Base-by-base conservation (phyloP, 345 rosid genomes). In the Syzygium aromaticum region DNA sequence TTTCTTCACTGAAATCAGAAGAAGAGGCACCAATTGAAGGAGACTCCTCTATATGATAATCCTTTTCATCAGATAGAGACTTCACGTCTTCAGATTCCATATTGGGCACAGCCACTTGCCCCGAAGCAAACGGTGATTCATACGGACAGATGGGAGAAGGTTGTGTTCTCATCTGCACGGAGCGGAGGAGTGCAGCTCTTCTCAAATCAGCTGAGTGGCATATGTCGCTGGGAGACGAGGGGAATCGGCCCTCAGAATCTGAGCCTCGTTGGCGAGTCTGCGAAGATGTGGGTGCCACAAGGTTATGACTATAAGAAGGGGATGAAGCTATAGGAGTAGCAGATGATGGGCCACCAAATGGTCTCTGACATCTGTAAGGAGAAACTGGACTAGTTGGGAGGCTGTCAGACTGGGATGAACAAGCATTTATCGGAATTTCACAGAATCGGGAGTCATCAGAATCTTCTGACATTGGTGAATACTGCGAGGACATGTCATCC, bases 381-480 rank as follows among this genome's bases (percentile, higher is more conserved):
- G 98, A 98, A 90, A 95, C 98, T 7, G 98, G 99, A 92, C 99
- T 96, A 38, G 93, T 93, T 3, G 98, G 95, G n/a, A 89, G 90
- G 89, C 96, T 96, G 28, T 96, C 98, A 25, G 97, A 90, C 85
- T 94, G 98, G 51, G 95, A 92, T 25, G 94, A 93, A 92, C 92
- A 90, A 88, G 90, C 89, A 88, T 88, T 92, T 59, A 89, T 51
- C 52, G 92, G 89, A 63, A 92, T 90, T 85, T 98, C 98, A 16
- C 91, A 92, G 88, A 91, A 94, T 85, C 97, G 91, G 1, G 90
- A 91, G 87, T 96, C 98, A 46, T 96, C 99, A 0, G 94, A 96
- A 89, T 96, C 99, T 88, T 98, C 99, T 57, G 98, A 98, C 98
- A 96, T 96, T 38, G 98, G 99, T 64, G 99, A 98, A 91, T 96